Percentiles rank a stretch among this genome's conserved stretches.
phyloP scores from a whole-genome alignment of 1,284 basidiomycete species.

The Cutaneotrichosporon sp. region DNA sequence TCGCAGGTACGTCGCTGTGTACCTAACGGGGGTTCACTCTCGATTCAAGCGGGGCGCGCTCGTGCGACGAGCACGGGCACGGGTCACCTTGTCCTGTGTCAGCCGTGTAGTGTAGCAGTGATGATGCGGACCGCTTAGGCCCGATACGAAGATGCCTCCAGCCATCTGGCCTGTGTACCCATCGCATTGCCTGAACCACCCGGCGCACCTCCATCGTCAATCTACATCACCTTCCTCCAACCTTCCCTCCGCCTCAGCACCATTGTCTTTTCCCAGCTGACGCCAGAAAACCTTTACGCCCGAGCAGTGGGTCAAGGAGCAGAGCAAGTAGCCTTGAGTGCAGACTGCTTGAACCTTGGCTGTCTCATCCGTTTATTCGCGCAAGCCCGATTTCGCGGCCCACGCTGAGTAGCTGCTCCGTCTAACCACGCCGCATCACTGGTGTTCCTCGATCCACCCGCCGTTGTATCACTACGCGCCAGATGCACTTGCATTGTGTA shows the following conservation, averaged over 20 bases:
- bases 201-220: not conserved
- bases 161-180: no score
- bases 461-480: conserved; percentile 1
- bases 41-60: not conserved
- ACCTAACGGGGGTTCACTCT: no score
- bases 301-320: conserved; percentile 50
- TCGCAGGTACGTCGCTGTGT: conserved; percentile 41
- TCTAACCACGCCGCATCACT: not conserved
- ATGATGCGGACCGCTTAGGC: no score
- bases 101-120: no score
- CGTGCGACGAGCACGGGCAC: not conserved
- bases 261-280: not conserved
- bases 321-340: conserved; percentile 7
- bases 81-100: not conserved
- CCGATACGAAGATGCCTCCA: no score
- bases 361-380: no score
- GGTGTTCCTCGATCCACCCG: not conserved
- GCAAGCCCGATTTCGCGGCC: no score
- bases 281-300: conserved; percentile 48
- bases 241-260: not conserved
- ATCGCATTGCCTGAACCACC: no score
- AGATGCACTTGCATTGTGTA: conserved; percentile 2
- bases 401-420: not conserved
- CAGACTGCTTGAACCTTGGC: not conserved
- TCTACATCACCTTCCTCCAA: not conserved